Evolutionary conservation across 768 basidiomycete genomes (phyloP), one percentile per base, ranked within the genome.

Genomic region (Panellus pusillus): DNA sequence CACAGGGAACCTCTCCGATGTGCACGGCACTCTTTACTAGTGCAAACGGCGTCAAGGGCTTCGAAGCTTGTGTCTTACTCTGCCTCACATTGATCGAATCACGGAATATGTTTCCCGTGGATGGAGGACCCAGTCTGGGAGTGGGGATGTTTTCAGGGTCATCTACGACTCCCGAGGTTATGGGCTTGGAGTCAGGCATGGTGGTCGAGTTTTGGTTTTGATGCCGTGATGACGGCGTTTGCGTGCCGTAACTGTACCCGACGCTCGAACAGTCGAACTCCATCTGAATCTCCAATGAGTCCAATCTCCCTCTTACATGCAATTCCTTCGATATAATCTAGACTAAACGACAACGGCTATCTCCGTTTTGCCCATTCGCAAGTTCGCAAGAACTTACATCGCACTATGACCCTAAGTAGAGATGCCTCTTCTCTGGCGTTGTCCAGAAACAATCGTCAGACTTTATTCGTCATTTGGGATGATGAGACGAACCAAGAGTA

Each of bases 1-100:
- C 87, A 64, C 91, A 93, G 3, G 89, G 91, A 11, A 91, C 76
- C 61, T 89, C 81, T 46, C 77, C 76, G 44, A 92, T 77, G 65
- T 82, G 78, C 57, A 75, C 72, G 15, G 84, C 71, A 67, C 87
- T 87, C 76, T 78, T 60, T 37, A 55, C 46, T 58, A 40, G 32
- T 20, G 40, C 56, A 36, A 8, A 40, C 32, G 5, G 36, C 54
- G 37, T 47, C 35, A 48, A 54, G 38, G 18, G 28, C 5, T 24
- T 6, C 14, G n/a, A n/a, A 32, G 15, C 18, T 27, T 15, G 5
- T 13, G 11, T 6, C 24, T 3, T 14, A 18, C 36, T n/a, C 6
- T 47, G 28, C 35, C 58, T 49, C 41, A 60, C 59, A 50, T 44
- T 37, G 13, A 60, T 39, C 2, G 59, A 60, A 43, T 60, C 59